These are phyloP conservation scores for Coleophoma cylindrospora DNA, from an alignment of 2,329 filamentous ascomycete species.

Conservation along the genomic window DNA sequence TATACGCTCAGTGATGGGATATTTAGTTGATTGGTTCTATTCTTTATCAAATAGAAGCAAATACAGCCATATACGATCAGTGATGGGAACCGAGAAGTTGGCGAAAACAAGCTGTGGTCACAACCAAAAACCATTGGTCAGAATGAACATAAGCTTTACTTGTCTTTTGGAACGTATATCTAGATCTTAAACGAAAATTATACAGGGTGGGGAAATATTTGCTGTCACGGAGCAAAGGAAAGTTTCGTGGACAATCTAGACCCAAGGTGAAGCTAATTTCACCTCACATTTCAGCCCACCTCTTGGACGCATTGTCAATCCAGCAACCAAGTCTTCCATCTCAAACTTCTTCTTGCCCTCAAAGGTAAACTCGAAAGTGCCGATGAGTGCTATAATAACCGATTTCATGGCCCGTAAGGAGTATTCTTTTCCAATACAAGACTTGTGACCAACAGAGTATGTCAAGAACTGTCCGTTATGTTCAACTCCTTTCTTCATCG, in stretches of 20 bases:
- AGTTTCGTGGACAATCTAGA: not conserved
- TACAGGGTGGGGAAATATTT: not conserved
- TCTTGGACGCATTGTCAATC: slow-evolving; percentile 51
- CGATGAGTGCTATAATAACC: slow-evolving; percentile 51
- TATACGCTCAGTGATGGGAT: too few species aligned
- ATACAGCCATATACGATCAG: too few species aligned
- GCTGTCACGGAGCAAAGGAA: not conserved
- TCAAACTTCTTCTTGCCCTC: slow-evolving; percentile 38
- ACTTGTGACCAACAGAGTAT: slow-evolving; percentile 57
- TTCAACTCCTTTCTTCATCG: slow-evolving; percentile 35
- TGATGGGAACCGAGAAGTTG: too few species aligned
- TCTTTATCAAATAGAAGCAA: too few species aligned
- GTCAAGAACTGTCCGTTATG: slow-evolving; percentile 54
- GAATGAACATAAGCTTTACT: too few species aligned
- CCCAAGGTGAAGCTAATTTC: slow-evolving; percentile 42
- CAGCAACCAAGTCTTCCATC: slow-evolving; percentile 43
- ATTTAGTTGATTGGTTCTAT: too few species aligned
- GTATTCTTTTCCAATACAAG: slow-evolving; percentile 58
- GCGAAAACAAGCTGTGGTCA: too few species aligned
- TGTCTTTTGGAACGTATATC: not conserved
- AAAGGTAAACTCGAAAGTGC: slow-evolving; percentile 46
- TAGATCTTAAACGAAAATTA: not conserved
- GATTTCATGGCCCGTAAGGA: slow-evolving; percentile 59
- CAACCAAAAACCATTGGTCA: too few species aligned
- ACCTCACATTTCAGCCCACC: slow-evolving; percentile 50